phyloP scores from a whole-genome alignment of 768 basidiomycete genomes.

The Chalciporus piperatus region DNA sequence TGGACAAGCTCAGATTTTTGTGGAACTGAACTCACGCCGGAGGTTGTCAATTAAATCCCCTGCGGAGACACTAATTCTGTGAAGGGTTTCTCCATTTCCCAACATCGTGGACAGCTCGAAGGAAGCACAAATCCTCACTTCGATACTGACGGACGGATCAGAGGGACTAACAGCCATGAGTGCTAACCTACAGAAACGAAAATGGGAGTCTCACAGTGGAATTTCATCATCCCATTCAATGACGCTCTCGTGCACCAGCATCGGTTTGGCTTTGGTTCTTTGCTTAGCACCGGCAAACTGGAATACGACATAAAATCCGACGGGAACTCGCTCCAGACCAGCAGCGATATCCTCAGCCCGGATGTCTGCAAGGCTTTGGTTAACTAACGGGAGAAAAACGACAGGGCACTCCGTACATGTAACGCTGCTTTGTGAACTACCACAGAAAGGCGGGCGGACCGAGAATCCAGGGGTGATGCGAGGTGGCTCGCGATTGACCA shows the following conservation, averaged over 20 bases:
- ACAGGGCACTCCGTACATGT: background rate
- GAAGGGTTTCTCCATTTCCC: background rate
- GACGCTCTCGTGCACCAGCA: background rate
- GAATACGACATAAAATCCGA: slow-evolving; percentile 9
- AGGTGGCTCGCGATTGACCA: too few species aligned
- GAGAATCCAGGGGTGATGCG: background rate
- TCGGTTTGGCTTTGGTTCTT: background rate
- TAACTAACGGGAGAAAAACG: background rate
- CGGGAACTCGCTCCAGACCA: slow-evolving; percentile 5
- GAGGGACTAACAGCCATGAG: background rate
- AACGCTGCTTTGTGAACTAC: background rate
- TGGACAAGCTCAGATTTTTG: too few species aligned
- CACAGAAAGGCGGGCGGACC: background rate
- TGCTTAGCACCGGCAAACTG: background rate
- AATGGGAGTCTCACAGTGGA: background rate
- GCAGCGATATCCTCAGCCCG: slow-evolving; percentile 2
- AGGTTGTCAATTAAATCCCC: background rate
- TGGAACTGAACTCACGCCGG: background rate
- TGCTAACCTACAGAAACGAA: too few species aligned
- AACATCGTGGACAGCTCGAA: slow-evolving; percentile 1
- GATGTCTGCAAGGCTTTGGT: background rate
- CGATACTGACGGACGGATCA: background rate
- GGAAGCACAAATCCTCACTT: background rate
- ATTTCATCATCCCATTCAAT: slow-evolving; percentile 2
- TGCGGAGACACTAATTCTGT: background rate